Evolutionary conservation across 169 alveolate species (phyloP).

Genomic region (Eimeria brunetti): DNA sequence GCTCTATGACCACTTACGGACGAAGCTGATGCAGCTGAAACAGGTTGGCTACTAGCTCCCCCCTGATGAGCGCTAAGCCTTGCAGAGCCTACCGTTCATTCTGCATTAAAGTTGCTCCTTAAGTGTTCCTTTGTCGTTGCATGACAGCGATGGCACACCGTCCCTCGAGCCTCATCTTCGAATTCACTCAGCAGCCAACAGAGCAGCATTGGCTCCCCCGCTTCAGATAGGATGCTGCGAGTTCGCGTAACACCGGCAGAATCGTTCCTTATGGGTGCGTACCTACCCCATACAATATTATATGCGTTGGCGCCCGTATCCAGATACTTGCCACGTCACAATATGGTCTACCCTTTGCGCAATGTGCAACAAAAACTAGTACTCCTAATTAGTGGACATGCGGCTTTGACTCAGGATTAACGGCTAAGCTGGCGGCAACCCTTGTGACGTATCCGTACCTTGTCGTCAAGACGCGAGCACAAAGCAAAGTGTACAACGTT

Average conservation of each 20-base stretch:
- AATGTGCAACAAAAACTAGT: neutral
- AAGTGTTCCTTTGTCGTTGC: neutral
- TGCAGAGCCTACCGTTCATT: neutral
- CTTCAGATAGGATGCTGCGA: constrained; percentile 27
- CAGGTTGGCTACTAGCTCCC: constrained; percentile 43
- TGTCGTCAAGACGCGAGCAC: constrained; percentile 82
- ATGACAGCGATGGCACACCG: constrained; percentile 46
- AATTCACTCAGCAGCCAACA: constrained; percentile 56
- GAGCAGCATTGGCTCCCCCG: constrained; percentile 34
- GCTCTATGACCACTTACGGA: constrained; percentile 73
- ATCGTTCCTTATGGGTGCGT: constrained; percentile 73
- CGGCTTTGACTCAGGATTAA: constrained; percentile 29
- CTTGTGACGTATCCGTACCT: constrained; percentile 78
- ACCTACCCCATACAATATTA: neutral
- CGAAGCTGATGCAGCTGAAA: constrained; percentile 46
- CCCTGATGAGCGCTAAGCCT: neutral
- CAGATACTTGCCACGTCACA: neutral
- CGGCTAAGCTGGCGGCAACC: constrained; percentile 79
- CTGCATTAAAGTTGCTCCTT: neutral
- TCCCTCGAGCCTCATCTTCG: constrained; percentile 27
- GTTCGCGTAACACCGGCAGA: constrained; percentile 73
- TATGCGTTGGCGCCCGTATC: too few relatives aligned
- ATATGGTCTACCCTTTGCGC: neutral
- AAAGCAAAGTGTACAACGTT: constrained; percentile 67
- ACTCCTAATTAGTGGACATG: neutral